Evolutionary conservation across 768 basidiomycete genomes (phyloP), one percentile per base, ranked within the genome.

Genomic region (Tulasnella sp.): DNA sequence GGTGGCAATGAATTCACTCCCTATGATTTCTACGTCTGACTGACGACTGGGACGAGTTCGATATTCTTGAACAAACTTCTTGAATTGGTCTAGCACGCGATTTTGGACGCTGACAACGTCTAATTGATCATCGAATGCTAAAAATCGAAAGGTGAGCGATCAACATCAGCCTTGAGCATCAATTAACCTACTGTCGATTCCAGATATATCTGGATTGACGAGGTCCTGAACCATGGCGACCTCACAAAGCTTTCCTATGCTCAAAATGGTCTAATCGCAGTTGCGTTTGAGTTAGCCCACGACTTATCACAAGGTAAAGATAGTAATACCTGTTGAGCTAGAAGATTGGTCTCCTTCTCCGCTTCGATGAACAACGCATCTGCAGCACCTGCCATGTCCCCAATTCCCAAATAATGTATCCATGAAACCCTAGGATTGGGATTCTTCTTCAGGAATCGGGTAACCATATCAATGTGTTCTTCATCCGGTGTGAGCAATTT

Each of bases 61-160:
- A 54, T 42, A 3, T 58, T 40, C 13, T 46, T 28, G 4, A 25
- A 31, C 46, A 27, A 28, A 34, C 19, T 68, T 62, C 56, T 69
- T 76, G 63, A 92, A 78, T 37, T 83, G 75, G 3, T 74, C 68
- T 5, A 77, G 56, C 2, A 98, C 66, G 3, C 70, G 70, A 58
- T 83, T 76, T 57, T 93, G 90, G 2, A 93, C 81, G 51, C 80
- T 81, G 57, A 95, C 73, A 54, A 92, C 80, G 65, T 98, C 88
- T 43, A 96, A 73, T 24, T 75, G 77, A 58, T 90, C 80, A 59
- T 96, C 87, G 69, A 91, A 83, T 2, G 73, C 89, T 91, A 57
- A 0, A 37, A 12, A 10, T 10, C 20, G 3, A n/a, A 39, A 22
- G 33, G 7, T 22, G 25, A 29, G 12, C 34, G 19, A n/a, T 7